Evolutionary conservation across 345 rosid species (phyloP), one percentile per base, ranked within the genome.

Genomic region (Erucastrum elatum): DNA sequence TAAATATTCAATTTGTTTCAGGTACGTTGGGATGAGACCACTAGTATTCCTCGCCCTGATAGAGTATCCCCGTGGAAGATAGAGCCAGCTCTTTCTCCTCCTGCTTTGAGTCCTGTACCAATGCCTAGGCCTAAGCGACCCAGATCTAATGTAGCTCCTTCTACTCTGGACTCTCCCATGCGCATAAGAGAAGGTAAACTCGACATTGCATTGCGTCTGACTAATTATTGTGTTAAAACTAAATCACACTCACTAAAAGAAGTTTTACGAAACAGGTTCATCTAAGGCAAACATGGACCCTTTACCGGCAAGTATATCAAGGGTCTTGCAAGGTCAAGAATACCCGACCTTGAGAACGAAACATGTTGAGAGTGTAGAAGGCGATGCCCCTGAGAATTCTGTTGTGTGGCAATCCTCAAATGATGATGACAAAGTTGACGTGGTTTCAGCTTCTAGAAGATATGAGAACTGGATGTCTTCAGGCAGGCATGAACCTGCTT

Each of bases 21-120:
- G 98, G 98, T 93, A 75, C 85, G 89, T 55, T 93, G 98, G 98
- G 98, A 93, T 78, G 97, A 90, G 80, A 87, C 85, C 73, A 85
- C 93, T 49, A 70, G 82, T 46, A 84, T 93, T 62, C 85, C 88
- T 61, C 90, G 92, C 55, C 98, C 94, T n/a, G 94, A 90, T 10
- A 85, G 93, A 82, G 98, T 93, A 61, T 93, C 98, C 33, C 94
- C 94, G 4, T 91, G 97, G 98, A 89, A 90, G 77, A 81, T 93
- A 77, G 97, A 93, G 75, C 94, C 97, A 79, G 90, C 93, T 46
- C 44, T 90, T 78, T 84, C 98, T 76, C 94, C 94, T 70, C 87
- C 90, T 75, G 89, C 94, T 10, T 77, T 90, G 46, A 88, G 82
- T 79, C 88, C 89, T 27, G 86, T 87, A 76, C 89, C 92, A 10